Percentiles rank a stretch among this genome's conserved stretches.
Evolutionary conservation across 1,284 basidiomycete genomes (phyloP).

Genomic region (Albatrellus sp.): DNA sequence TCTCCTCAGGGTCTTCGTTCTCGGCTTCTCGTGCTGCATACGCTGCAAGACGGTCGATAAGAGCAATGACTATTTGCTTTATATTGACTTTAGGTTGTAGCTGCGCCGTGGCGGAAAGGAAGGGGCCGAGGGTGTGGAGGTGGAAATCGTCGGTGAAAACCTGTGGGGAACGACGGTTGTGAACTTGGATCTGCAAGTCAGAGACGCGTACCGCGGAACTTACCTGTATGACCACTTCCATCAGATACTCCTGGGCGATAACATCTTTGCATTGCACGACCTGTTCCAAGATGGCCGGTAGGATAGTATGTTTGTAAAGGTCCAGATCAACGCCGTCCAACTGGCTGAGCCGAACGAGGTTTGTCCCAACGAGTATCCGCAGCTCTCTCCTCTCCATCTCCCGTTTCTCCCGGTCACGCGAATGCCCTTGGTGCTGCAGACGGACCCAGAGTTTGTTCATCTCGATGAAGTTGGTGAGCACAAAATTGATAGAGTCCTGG

Average conservation of each 20-base stretch:
- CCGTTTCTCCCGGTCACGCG: slow-evolving; percentile 87
- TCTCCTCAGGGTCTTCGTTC: slow-evolving; percentile 86
- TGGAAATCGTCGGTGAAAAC: slow-evolving; percentile 97
- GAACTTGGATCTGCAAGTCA: background rate
- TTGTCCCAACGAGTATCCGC: slow-evolving; percentile 90
- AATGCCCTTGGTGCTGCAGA: slow-evolving; percentile 91
- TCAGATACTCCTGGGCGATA: slow-evolving; percentile 94
- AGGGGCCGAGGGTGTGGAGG: slow-evolving; percentile 81
- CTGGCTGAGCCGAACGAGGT: slow-evolving; percentile 86
- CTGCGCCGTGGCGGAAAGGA: slow-evolving; percentile 87
- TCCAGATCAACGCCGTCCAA: slow-evolving; percentile 89
- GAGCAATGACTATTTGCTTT: slow-evolving; percentile 90
- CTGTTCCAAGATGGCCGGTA: slow-evolving; percentile 87
- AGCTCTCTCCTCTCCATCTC: slow-evolving; percentile 89
- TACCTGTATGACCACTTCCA: slow-evolving; percentile 97
- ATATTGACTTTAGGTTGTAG: slow-evolving; percentile 94
- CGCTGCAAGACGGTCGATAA: slow-evolving; percentile 89
- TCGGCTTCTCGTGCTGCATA: slow-evolving; percentile 92
- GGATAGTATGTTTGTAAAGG: slow-evolving; percentile 74
- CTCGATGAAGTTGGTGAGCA: slow-evolving; percentile 94
- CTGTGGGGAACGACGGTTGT: slow-evolving; percentile 23
- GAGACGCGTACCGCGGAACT: slow-evolving; percentile 8
- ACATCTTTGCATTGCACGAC: slow-evolving; percentile 95
- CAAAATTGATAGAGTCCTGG: slow-evolving; percentile 87
- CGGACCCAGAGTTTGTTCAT: slow-evolving; percentile 99